These are phyloP conservation scores for Aspergillus costaricaensis DNA, from an alignment of 2,329 filamentous ascomycete species.

Conservation along the genomic window DNA sequence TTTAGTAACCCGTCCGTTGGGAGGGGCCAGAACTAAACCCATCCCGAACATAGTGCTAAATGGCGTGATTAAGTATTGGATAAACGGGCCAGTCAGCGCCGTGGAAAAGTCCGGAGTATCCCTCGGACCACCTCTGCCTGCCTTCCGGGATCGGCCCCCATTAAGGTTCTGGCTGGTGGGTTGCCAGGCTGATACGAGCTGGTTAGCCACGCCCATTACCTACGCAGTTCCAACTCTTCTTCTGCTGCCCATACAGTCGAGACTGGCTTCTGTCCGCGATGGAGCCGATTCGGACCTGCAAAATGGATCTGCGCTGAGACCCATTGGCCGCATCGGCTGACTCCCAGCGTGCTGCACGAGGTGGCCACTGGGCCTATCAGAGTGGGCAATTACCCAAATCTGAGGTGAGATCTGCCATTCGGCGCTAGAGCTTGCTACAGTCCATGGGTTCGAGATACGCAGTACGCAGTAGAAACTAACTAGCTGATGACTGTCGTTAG, in stretches of 20 bases:
- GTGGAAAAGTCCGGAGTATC: constrained; percentile 7
- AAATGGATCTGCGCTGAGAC: not conserved
- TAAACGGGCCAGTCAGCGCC: not conserved
- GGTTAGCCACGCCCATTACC: constrained; percentile 4
- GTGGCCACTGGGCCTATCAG: not conserved
- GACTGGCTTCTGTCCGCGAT: not conserved
- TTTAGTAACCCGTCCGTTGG: not conserved
- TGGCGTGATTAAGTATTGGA: constrained; percentile 7
- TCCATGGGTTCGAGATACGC: not conserved
- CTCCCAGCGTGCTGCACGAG: not conserved
- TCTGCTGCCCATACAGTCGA: not conserved
- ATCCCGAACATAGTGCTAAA: constrained; percentile 3
- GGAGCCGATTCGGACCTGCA: not conserved
- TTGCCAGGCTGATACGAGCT: not conserved
- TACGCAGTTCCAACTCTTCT: not conserved
- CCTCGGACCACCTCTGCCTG: not conserved
- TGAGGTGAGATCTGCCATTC: constrained; percentile 7
- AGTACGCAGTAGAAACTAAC: no score
- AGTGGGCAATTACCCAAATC: not conserved
- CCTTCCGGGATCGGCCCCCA: constrained; percentile 12
- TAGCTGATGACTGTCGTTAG: no score
- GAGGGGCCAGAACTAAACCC: not conserved
- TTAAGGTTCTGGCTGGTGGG: not conserved
- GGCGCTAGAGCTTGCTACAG: not conserved
- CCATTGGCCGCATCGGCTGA: not conserved